Base-by-base conservation (phyloP, 805 yeast species). In the Yarrowia yakushimensis region DNA sequence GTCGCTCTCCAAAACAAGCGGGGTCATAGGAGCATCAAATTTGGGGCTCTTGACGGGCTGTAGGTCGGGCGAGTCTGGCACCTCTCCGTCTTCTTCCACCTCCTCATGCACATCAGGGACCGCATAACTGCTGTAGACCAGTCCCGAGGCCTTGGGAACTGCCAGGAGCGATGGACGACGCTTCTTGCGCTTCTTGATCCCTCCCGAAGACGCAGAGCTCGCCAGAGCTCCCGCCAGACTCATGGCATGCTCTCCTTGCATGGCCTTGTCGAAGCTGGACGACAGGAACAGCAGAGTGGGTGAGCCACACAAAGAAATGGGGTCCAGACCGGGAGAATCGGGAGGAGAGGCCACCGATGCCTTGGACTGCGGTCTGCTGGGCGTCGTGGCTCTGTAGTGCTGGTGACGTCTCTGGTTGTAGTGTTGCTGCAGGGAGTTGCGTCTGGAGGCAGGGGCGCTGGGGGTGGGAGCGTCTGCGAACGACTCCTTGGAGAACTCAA, bases 261-360 rank as follows among this genome's bases (percentile, higher is more conserved):
- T 52, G 43, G 59, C 42, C 13, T 52, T 52, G 13, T 52, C 59
- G 43, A 52, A 12, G 17, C 39, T 30, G 12, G 59, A 34, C 22
- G 59, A 52, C 34, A 62, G n/a, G 10, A 57, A 62, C 50, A 62
- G 50, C 41, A 54, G 31, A 4, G 63, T 62, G 22, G 63, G 63
- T 2, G 34, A 20, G 6, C 63, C 60, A 15, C 63, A 46, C 3
- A 62, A 43, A 7, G 63, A 62, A 28, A 55, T 62, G 20, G 63
- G 63, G 31, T 48, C 62, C 41, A 62, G 52, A 22, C 50, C 46
- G 4, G 63, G 63, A 10, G 63, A 54, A 33, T 62, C 63, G 2
- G 63, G 63, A 7, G 63, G 63, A 4, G 57, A 33, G 15, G 52
- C 41, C 41, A 27, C 37, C 6, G 63, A 30, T 6, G 31, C 33